Evolutionary conservation across 805 yeast genomes (phyloP), one percentile per base, ranked within the genome.

Genomic region (Candida maesae): DNA sequence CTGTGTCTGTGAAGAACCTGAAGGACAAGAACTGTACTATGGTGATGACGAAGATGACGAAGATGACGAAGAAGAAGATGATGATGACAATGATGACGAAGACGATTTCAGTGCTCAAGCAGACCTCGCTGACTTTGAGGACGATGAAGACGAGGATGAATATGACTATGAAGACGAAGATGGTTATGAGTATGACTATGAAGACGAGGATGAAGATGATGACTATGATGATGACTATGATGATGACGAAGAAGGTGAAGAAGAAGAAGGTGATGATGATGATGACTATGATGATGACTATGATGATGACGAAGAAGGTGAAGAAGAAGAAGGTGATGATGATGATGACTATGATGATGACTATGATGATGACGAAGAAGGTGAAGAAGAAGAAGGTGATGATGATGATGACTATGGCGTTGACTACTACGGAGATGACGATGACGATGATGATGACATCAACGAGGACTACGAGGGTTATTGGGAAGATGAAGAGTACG

Each of bases 41-140:
- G 60, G 57, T 23, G 57, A 52, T 3, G 51, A 52, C 21, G 54
- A 49, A 16, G 56, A 28, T 16, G 58, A 63, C 5, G 60, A 58
- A 21, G 57, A 52, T 15, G 31, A 28, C 6, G 31, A 28, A 5
- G 31, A 16, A 7, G 31, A 28, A 28, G 17, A 43, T 7, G 45
- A 35, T 18, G 33, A 30, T 16, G 6, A 18, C 23, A 33, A 42
- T 13, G 35, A 39, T 16, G 36, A 44, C 14, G 43, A 38, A 6
- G 40, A 27, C 26, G 35, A 39, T 14, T 20, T 30, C 18, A 29
- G 21, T 16, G n/a, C n/a, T n/a, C 33, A 29, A 9, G 5, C 34
- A 9, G 47, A 40, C 8, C 44, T 44, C 8, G 45, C 45, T 7
- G 36, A 39, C 14, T 44, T 43, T 2, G 46, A 47, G 13, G 54